A percentile compares a stretch with the other conserved stretches of the same genome.
Evolutionary conservation across 179 eudicot genomes (phyloP).

Genomic region (Vitellaria paradoxa): DNA sequence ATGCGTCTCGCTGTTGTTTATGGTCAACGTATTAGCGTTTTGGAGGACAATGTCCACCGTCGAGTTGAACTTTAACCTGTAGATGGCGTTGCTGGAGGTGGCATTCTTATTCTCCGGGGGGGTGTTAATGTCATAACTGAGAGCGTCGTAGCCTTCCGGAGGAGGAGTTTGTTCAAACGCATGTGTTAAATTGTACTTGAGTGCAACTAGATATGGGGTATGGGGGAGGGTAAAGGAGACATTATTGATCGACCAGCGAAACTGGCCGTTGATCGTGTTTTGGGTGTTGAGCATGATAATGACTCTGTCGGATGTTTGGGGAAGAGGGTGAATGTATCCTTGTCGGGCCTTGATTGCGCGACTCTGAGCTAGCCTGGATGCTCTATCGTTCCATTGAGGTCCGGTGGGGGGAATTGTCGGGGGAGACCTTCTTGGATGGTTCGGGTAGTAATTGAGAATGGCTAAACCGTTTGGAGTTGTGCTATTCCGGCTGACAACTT

Average conservation of each 20-base stretch:
- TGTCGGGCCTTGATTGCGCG: constrained; percentile 41
- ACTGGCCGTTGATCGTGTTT: constrained; percentile 37
- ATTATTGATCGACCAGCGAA: constrained; percentile 67
- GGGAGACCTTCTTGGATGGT: constrained; percentile 42
- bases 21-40: constrained; percentile 65
- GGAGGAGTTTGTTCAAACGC: constrained; percentile 53
- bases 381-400: constrained; percentile 57
- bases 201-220: constrained; percentile 72
- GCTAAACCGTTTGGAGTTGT: constrained; percentile 65
- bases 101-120: constrained; percentile 44
- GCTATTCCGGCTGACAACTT: constrained; percentile 57
- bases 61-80: constrained; percentile 48
- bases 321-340: constrained; percentile 47
- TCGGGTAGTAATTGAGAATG: constrained; percentile 74
- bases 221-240: constrained; percentile 56
- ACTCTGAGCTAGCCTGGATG: constrained; percentile 52
- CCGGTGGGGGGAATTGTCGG: constrained; percentile 61
- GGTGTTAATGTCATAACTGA: constrained; percentile 41
- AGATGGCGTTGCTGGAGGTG: constrained; percentile 46
- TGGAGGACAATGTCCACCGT: constrained; percentile 71
- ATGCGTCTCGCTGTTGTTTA: constrained; percentile 70
- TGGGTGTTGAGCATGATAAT: constrained; percentile 80
- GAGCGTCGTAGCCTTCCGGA: constrained; percentile 44
- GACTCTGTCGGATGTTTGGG: constrained; percentile 40
- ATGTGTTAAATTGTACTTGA: constrained; percentile 43